Evolutionary conservation across 768 basidiomycete genomes (phyloP).

Genomic region (Calvatia gigantea): DNA sequence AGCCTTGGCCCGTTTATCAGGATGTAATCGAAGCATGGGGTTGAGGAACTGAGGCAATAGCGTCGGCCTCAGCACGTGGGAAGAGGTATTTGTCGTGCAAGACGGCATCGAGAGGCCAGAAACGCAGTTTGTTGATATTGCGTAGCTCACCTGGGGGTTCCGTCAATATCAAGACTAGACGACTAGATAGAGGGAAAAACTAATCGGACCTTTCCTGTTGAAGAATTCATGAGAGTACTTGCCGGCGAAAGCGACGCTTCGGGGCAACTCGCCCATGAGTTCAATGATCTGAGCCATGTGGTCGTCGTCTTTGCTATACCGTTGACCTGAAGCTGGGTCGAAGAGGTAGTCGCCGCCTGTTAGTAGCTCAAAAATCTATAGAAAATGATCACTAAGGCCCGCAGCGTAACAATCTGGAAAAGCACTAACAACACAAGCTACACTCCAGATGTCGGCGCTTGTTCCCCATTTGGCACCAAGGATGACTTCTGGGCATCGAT

Average conservation of each 20-base stretch:
- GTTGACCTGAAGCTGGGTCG: constrained; percentile 91
- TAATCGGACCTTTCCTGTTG: constrained; percentile 79
- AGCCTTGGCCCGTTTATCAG: constrained; percentile 87
- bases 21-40: constrained; percentile 88
- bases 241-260: constrained; percentile 77
- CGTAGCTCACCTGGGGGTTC: constrained; percentile 65
- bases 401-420: background rate
- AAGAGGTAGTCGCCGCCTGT: constrained; percentile 98
- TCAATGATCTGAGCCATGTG: constrained; percentile 99
- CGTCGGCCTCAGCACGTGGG: constrained; percentile 74
- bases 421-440: constrained; percentile 81
- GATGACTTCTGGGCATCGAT: constrained; percentile 96
- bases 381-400: background rate
- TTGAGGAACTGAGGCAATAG: constrained; percentile 76
- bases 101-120: constrained; percentile 81
- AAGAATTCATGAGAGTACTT: constrained; percentile 96
- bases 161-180: background rate
- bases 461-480: constrained; percentile 95
- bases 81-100: constrained; percentile 96
- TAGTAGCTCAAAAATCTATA: constrained; percentile 88
- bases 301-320: constrained; percentile 95
- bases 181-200: background rate
- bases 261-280: constrained; percentile 87
- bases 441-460: constrained; percentile 95
- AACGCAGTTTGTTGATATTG: constrained; percentile 91